These are phyloP conservation scores for Didymella lethalis DNA, from an alignment of 2,329 filamentous ascomycete genomes.

Conservation along the genomic window DNA sequence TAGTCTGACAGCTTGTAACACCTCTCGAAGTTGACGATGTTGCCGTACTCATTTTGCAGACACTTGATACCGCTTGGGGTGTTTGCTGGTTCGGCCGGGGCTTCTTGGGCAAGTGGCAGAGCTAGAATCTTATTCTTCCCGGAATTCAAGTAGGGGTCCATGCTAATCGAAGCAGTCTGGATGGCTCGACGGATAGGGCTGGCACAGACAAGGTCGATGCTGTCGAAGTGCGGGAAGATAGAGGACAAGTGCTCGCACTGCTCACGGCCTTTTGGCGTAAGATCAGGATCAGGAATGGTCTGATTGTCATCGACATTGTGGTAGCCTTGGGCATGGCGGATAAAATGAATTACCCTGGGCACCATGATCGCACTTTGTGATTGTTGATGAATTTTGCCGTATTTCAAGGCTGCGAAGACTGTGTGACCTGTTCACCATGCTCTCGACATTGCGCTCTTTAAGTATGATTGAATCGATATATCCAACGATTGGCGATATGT, in stretches of 20 bases:
- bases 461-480: neutral
- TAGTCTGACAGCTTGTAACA: neutral
- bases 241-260: neutral
- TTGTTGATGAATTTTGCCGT: neutral
- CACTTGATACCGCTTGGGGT: neutral
- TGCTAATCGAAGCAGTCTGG: neutral
- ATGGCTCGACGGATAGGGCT: neutral
- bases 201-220: neutral
- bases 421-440: neutral
- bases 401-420: neutral
- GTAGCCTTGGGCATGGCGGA: neutral
- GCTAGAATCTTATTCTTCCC: neutral
- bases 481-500: neutral
- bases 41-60: neutral
- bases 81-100: neutral
- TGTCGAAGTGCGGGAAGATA: neutral
- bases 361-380: neutral
- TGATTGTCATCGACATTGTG: neutral
- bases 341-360: neutral
- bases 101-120: neutral
- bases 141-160: neutral
- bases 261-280: neutral
- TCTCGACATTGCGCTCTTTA: neutral
- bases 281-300: neutral
- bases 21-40: neutral